A percentile compares a stretch with the other conserved stretches of the same genome.
Conservation (phyloP, 768 basidiomycete genomes). For the Naganishia randhawae region DNA sequence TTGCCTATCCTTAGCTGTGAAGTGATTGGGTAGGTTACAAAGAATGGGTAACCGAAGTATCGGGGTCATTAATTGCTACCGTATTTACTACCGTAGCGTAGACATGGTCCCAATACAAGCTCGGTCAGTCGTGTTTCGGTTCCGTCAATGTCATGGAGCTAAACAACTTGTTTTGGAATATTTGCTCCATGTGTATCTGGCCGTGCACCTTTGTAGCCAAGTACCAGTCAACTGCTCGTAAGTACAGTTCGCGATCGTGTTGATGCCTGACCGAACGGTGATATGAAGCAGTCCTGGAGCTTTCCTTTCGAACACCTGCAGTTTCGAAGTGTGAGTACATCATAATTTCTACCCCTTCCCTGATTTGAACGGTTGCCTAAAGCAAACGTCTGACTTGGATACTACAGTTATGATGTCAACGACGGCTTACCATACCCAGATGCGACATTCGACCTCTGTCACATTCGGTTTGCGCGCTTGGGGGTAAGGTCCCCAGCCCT, state of each 20-base stretch:
- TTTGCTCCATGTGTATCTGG: no score
- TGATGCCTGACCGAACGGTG: neutral
- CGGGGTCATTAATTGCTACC: neutral
- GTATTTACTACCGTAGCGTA: neutral
- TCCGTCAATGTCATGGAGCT: neutral
- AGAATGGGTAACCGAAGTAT: no score
- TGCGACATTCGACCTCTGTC: neutral
- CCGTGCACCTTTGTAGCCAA: neutral
- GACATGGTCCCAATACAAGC: slow-evolving; percentile 9
- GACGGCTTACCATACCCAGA: slow-evolving; percentile 6
- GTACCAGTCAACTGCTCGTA: slow-evolving; percentile 8
- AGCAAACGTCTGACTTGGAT: neutral
- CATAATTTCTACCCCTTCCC: no score
- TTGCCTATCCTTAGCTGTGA: neutral
- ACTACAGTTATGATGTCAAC: slow-evolving; percentile 11
- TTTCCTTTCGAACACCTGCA: neutral
- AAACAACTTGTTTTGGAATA: neutral
- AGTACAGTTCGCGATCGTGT: neutral
- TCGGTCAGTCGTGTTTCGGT: neutral
- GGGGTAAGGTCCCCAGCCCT: neutral
- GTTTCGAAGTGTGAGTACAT: slow-evolving; percentile 11
- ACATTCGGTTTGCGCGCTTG: slow-evolving; percentile 1
- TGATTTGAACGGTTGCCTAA: neutral
- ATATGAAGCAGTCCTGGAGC: neutral
- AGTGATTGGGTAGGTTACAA: neutral